phyloP scores from a whole-genome alignment of 495 filamentous ascomycete species.

The Saxophila tyrrhenica region DNA sequence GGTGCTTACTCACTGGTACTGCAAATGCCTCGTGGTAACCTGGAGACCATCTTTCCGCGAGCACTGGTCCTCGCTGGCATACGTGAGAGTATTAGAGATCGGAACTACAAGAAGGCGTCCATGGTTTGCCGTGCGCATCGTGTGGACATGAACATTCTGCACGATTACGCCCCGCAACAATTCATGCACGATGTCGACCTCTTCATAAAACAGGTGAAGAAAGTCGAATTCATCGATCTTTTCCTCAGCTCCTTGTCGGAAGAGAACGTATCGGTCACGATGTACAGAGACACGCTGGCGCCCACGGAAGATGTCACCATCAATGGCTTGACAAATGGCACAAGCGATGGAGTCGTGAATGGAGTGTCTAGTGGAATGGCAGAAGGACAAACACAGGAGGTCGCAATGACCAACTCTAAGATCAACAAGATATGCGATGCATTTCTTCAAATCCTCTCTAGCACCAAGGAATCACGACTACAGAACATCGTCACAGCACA shows the following conservation, averaged over 20 bases:
- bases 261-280: constrained; percentile 86
- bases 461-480: constrained; percentile 54
- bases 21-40: constrained; percentile 89
- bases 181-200: constrained; percentile 64
- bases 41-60: constrained; percentile 89
- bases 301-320: not conserved
- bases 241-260: constrained; percentile 62
- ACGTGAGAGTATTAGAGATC: constrained; percentile 61
- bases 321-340: constrained; percentile 2
- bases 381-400: no score
- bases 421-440: constrained; percentile 84
- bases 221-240: constrained; percentile 74
- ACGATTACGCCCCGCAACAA: constrained; percentile 75
- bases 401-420: constrained; percentile 53
- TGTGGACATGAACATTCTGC: constrained; percentile 97
- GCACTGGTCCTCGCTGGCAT: constrained; percentile 87
- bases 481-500: constrained; percentile 92
- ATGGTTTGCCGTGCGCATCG: constrained; percentile 78
- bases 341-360: not conserved
- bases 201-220: constrained; percentile 80
- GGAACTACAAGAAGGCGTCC: constrained; percentile 75
- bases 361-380: not conserved
- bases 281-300: constrained; percentile 73
- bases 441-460: constrained; percentile 56
- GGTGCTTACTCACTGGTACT: constrained; percentile 69